Evolutionary conservation across 257 asterid species (phyloP), one percentile per base, ranked within the genome.

Genomic region (Jacaranda mimosifolia): DNA sequence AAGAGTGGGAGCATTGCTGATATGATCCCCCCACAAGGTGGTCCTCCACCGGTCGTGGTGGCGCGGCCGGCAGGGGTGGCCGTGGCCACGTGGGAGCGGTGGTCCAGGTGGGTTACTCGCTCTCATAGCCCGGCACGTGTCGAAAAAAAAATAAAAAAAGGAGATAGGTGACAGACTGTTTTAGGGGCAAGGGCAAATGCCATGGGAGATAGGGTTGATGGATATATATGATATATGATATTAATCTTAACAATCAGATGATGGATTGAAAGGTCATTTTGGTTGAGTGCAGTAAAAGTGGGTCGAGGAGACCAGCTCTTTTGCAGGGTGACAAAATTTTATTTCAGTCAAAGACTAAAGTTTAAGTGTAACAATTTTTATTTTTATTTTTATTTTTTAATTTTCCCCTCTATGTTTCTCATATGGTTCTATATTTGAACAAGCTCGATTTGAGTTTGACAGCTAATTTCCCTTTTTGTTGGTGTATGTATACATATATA

Each of bases 51-150:
- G 81, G 26, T 49, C 43, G 86, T 83, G 85, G 92, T 87, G 94
- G 89, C 85, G 77, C 66, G 82, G 87, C 89, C 87, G 87, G 93
- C 93, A 92, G 81, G 84, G 85, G 78, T 89, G 91, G 87, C 89
- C 91, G 60, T 13, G 69, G 86, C 84, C 96, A 93, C 92, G 91
- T 91, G 97, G 95, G 90, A 68, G 85, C 26, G 64, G 97, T 91
- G 98, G 98, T 93, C 96, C 98, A 76, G 48, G 60, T 79, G 72
- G 88, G 87, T 81, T 69, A 66, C 71, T 17, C 18, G 59, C 64
- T 56, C 72, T 75, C 43, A 9, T 12, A 7, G 5, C 1, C 0
- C 1, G 84, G 80, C 92, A 88, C 84, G 88, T 93, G 85, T 79
- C 60, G 6, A 2, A 17, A 36, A 6, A 14, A 13, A 59, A 39